These are phyloP conservation scores for Colletotrichum cuscutae DNA, from an alignment of 2,329 filamentous ascomycete species.

Conservation along the genomic window DNA sequence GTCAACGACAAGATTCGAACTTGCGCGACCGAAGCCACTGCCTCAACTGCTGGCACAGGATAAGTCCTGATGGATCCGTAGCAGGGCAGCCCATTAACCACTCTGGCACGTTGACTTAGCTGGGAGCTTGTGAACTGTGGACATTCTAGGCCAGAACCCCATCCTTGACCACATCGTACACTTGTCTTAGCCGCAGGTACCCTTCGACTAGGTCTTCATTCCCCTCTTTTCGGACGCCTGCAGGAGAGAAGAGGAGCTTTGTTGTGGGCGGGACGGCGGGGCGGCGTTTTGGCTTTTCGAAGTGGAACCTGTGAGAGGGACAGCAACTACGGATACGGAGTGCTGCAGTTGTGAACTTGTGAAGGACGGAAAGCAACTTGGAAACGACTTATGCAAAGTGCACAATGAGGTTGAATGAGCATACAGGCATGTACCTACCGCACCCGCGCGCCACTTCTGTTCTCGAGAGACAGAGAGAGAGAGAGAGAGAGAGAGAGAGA, in stretches of 20 bases:
- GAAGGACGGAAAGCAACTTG: too few relatives aligned
- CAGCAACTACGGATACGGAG: too few relatives aligned
- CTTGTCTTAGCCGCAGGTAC: background rate
- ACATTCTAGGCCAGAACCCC: background rate
- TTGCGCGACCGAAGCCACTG: conserved; percentile 36
- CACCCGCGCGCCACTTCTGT: background rate
- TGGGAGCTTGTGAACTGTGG: background rate
- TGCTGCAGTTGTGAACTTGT: too few relatives aligned
- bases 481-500: too few relatives aligned
- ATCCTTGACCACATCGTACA: background rate
- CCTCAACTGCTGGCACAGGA: conserved; percentile 11
- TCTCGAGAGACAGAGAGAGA: too few relatives aligned
- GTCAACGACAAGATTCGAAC: conserved; percentile 35
- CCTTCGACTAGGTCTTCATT: background rate
- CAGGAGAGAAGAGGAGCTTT: conserved; percentile 23
- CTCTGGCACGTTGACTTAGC: conserved; percentile 30
- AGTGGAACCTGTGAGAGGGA: background rate
- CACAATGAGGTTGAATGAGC: conserved; percentile 57
- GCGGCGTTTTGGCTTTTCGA: conserved; percentile 10
- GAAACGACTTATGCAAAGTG: background rate
- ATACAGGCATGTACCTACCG: conserved; percentile 48
- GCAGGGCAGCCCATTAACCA: conserved; percentile 36
- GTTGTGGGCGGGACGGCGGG: background rate
- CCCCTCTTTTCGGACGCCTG: conserved; percentile 10
- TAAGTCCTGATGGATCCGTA: background rate